Evolutionary conservation across 2,329 filamentous ascomycete species (phyloP), one percentile per base, ranked within the genome.

Genomic region (Fusarium sp.): DNA sequence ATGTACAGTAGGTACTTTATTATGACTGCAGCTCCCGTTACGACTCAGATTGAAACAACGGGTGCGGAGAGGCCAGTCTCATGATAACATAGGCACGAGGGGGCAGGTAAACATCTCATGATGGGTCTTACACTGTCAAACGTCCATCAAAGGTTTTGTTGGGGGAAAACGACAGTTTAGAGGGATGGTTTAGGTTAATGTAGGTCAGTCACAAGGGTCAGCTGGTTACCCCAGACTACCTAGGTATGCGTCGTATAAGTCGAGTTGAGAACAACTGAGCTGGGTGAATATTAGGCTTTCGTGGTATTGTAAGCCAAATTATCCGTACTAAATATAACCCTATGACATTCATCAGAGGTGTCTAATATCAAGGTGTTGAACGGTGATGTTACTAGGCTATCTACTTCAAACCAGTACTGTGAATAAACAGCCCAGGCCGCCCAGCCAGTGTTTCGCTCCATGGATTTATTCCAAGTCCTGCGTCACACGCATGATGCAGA

Each of bases 191-290:
- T 17, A 39, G 50, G 24, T 26, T 26, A 26, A 26, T 26, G 24
- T 26, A 26, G 24, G 47, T 68, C 65, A 65, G 55, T 26, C 45
- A 53, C 35, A 45, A 32, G 26, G 56, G 65, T 66, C 65, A 68
- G 60, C 65, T 68, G 65, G 55, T 66, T 20, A 19, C 22, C 30
- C 17, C n/a, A 26, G 26, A 30, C 11, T 52, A 22, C 20, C 20
- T 22, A 28, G 17, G 17, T 37, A 37, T n/a, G 17, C 5, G 35
- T 37, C 35, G 35, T 37, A n/a, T 37, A 37, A 37, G 35, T 37
- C 35, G 7, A 37, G 33, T 35, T 37, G 35, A 37, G 17, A 10
- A 33, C 30, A 33, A 33, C 30, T 7, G 7, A 33, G 11, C 28
- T 13, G 10, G 13, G 28, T 13, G 11, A 30, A 30, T 6, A 30